Conservation (phyloP, 345 rosid genomes). For the Angophora floribunda region DNA sequence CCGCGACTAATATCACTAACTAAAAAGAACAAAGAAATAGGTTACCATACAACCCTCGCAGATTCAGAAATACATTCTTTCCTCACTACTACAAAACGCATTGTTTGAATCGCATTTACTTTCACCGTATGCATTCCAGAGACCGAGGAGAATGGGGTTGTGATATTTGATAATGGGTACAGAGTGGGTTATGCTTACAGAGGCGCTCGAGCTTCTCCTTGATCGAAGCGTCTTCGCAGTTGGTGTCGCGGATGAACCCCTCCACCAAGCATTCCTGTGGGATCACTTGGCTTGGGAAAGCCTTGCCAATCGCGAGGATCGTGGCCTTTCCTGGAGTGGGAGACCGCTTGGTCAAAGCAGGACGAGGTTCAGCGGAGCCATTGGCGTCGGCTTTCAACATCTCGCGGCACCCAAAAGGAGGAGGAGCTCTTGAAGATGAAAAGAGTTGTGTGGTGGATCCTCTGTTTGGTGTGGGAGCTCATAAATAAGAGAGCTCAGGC, state of each 20-base stretch:
- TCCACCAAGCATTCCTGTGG: constrained; percentile 87
- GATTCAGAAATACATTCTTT: neutral
- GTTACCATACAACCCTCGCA: neutral
- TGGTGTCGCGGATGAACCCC: constrained; percentile 77
- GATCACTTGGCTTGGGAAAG: constrained; percentile 73
- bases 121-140: neutral
- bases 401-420: neutral
- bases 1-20: neutral
- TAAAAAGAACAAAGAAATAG: no score
- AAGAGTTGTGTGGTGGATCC: neutral
- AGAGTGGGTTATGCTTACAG: constrained; percentile 34
- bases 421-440: neutral
- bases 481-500: constrained; percentile 16
- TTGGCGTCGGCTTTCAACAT: constrained; percentile 27
- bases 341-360: constrained; percentile 16
- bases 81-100: neutral
- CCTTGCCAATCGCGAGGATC: constrained; percentile 87
- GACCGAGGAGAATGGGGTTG: neutral
- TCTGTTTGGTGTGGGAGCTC: constrained; percentile 3
- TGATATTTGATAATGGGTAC: neutral
- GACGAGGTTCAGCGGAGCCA: constrained; percentile 10
- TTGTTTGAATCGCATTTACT: neutral
- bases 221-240: constrained; percentile 59
- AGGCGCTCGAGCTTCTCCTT: constrained; percentile 82
- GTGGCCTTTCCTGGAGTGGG: constrained; percentile 76